Percentiles rank a stretch among this genome's conserved stretches.
Evolutionary conservation across 2,329 filamentous ascomycete genomes (phyloP).

Genomic region (Aspergillus pseudotamarii): DNA sequence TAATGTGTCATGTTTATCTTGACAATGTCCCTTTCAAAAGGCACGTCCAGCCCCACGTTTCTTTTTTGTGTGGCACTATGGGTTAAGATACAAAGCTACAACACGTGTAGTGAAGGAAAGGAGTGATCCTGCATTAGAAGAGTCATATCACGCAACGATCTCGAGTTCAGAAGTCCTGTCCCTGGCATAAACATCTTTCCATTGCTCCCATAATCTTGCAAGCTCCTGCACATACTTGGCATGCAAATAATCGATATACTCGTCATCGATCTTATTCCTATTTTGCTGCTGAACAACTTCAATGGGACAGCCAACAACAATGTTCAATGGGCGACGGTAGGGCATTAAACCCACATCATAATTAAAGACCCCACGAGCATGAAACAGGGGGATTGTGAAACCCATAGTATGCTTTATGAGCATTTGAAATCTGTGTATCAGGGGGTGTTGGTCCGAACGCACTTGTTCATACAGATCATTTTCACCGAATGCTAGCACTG

Average conservation of each 20-base stretch:
- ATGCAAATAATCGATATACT: slow-evolving; percentile 81
- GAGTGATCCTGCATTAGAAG: background rate
- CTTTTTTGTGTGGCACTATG: background rate
- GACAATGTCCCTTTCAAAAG: background rate
- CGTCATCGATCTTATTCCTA: slow-evolving; percentile 65
- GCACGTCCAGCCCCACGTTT: no score
- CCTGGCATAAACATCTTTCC: slow-evolving; percentile 50
- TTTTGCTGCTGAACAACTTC: slow-evolving; percentile 63
- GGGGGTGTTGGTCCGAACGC: slow-evolving; percentile 72
- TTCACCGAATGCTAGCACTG: slow-evolving; percentile 89
- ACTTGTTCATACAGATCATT: slow-evolving; percentile 96
- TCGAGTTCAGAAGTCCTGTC: slow-evolving; percentile 48
- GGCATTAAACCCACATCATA: slow-evolving; percentile 97
- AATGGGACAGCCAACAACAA: slow-evolving; percentile 86
- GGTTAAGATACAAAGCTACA: background rate
- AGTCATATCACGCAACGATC: slow-evolving; percentile 39
- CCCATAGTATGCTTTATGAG: slow-evolving; percentile 82
- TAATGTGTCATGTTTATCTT: background rate
- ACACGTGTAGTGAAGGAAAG: background rate
- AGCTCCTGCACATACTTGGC: slow-evolving; percentile 70
- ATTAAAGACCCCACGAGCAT: slow-evolving; percentile 91
- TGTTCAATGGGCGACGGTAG: slow-evolving; percentile 82
- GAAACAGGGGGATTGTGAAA: slow-evolving; percentile 88
- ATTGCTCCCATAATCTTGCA: slow-evolving; percentile 49
- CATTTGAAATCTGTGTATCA: slow-evolving; percentile 80